These are phyloP conservation scores for Tulasnella sp. DNA, from an alignment of 768 basidiomycete genomes.

Conservation along the genomic window DNA sequence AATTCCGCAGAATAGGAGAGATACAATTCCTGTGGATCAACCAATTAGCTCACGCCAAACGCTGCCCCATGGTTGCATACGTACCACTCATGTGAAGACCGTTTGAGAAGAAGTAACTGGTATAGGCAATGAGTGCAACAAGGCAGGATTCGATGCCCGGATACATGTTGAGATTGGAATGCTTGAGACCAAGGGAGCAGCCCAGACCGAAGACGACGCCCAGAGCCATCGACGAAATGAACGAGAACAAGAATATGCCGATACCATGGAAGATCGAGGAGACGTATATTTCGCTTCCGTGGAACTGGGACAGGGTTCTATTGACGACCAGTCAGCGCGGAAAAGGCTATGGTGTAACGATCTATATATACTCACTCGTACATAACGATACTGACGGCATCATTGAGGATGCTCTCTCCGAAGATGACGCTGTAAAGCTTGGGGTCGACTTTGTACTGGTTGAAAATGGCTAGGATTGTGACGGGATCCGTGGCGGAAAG, in stretches of 20 bases:
- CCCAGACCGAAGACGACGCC: constrained; percentile 89
- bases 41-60: background rate
- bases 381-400: constrained; percentile 99
- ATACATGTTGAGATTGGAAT: constrained; percentile 81
- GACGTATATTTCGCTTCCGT: constrained; percentile 80
- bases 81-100: constrained; percentile 74
- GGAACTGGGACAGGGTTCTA: constrained; percentile 91
- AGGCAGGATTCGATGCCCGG: constrained; percentile 97
- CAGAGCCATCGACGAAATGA: constrained; percentile 91
- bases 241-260: constrained; percentile 96
- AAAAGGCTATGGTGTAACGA: constrained; percentile 22
- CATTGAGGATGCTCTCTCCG: constrained; percentile 94
- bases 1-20: constrained; percentile 96
- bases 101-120: constrained; percentile 99
- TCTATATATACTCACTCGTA: constrained; percentile 93
- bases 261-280: constrained; percentile 91
- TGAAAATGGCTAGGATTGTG: constrained; percentile 97
- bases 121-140: constrained; percentile 92
- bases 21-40: constrained; percentile 76
- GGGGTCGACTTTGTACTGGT: constrained; percentile 97
- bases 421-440: constrained; percentile 98
- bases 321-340: background rate
- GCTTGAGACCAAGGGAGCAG: constrained; percentile 92
- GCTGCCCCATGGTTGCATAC: constrained; percentile 34
- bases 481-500: constrained; percentile 97